A percentile compares a stretch with the other conserved stretches of the same genome.
phyloP scores from a whole-genome alignment of 176 grass and related monocot species.

The Puccinellia tenuiflora region DNA sequence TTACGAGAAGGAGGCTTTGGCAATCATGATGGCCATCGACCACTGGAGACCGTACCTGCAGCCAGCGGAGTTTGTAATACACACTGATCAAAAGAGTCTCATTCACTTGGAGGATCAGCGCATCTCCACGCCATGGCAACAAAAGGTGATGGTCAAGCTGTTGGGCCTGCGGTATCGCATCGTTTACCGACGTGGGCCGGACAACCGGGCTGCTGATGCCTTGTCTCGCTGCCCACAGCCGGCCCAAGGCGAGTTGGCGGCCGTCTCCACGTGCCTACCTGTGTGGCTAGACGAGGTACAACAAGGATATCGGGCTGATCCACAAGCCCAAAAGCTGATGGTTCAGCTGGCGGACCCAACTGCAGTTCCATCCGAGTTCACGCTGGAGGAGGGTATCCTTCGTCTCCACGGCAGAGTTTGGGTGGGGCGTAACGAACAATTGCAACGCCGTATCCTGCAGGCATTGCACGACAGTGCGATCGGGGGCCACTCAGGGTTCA shows the following conservation, averaged over 20 bases:
- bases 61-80: background rate
- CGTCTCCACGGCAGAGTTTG: accelerated
- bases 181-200: accelerated
- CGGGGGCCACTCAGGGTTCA: no score
- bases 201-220: background rate
- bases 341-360: no score
- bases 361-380: no score
- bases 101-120: background rate
- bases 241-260: background rate
- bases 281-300: background rate
- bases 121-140: background rate
- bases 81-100: background rate
- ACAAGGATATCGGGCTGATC: accelerated
- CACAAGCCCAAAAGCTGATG: accelerated
- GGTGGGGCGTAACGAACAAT: background rate
- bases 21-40: background rate
- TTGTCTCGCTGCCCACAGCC: background rate
- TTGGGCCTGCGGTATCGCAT: background rate
- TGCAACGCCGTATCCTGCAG: no score
- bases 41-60: background rate
- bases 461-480: no score
- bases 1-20: background rate
- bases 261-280: accelerated
- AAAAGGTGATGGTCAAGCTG: background rate
- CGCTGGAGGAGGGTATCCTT: background rate